Base-by-base conservation (phyloP, 2,329 filamentous ascomycete genomes). In the Magnaporthiopsis poae region DNA sequence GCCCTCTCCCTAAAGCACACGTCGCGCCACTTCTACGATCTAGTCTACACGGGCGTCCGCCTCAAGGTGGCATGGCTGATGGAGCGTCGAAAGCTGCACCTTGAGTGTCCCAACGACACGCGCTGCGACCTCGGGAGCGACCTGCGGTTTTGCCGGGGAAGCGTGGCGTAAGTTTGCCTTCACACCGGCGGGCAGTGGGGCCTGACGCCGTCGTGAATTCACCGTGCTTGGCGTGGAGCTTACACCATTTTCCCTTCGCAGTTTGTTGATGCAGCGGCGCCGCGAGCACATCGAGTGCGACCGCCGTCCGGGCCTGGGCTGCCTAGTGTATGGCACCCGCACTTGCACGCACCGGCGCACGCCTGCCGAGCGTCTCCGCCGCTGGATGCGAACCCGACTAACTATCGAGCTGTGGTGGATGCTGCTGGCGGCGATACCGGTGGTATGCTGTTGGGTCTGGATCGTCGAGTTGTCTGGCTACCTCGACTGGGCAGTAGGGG, bases 1-100 rank as follows among this genome's bases (percentile, higher is more conserved):
- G 88, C 89, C 0, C 80, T 91, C 1, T 88, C 88, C 0, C 77
- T 91, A 21, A 90, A 90, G 72, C 88, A 90, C 73, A 84, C 84
- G 27, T 86, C 78, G 72, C 81, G 82, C 67, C 81, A 89, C 72
- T 88, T 91, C 74, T 88, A 87, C 76, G 71, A 75, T 63, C 75
- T 90, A 1, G 86, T 90, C 68, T 82, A 88, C 73, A 91, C 88
- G 0, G 87, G 86, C 52, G 79, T 90, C 36, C 75, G 80, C 35
- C 79, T 90, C 61, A 90, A 90, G 73, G 82, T 91, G 15, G 82
- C 84, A 67, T 91, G 89, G 89, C 79, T 91, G 5, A 80, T 90
- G 67, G 81, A 88, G 70, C 82, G 88, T 15, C 82, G 86, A 25
- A 82, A 78, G 62, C 78, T 87, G 52, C 86, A 88, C 67, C 81